Conservation (phyloP, 768 basidiomycete species). For the Infundibulicybe gibba region DNA sequence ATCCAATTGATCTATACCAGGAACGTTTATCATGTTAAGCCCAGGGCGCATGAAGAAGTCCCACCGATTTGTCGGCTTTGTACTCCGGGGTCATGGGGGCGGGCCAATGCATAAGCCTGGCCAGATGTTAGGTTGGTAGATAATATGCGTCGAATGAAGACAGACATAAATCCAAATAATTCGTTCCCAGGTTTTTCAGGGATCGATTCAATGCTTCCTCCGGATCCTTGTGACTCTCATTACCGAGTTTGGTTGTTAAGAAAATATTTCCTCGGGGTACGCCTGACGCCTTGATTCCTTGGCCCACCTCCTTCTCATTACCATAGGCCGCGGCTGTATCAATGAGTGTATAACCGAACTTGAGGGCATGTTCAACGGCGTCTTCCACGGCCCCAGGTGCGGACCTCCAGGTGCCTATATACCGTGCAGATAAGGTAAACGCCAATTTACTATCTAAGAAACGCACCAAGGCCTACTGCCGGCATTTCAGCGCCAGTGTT, state of each 20-base stretch:
- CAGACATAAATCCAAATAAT: constrained; percentile 79
- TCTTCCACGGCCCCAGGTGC: constrained; percentile 64
- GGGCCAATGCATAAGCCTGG: constrained; percentile 82
- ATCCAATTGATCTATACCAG: constrained; percentile 48
- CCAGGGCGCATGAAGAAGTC: constrained; percentile 2
- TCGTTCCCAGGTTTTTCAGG: constrained; percentile 63
- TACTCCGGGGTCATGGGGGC: constrained; percentile 61
- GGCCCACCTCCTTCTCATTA: constrained; percentile 81
- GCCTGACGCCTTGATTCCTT: constrained; percentile 73
- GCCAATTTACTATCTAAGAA: not conserved
- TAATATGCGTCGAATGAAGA: constrained; percentile 2
- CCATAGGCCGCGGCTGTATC: constrained; percentile 68
- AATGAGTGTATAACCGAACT: constrained; percentile 69
- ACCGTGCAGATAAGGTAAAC: not conserved
- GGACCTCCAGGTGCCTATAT: constrained; percentile 75
- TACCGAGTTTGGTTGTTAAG: constrained; percentile 73
- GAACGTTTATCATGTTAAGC: not conserved
- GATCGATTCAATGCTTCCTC: constrained; percentile 64
- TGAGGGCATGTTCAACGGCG: constrained; percentile 74
- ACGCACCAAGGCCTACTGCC: constrained; percentile 60
- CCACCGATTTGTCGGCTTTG: constrained; percentile 45
- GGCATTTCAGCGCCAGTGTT: constrained; percentile 81
- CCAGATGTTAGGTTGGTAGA: not conserved
- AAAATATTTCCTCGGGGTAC: constrained; percentile 73
- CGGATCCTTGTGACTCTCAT: constrained; percentile 56